Evolutionary conservation across 345 rosid species (phyloP), one percentile per base, ranked within the genome.

Genomic region (Salix dunnii): DNA sequence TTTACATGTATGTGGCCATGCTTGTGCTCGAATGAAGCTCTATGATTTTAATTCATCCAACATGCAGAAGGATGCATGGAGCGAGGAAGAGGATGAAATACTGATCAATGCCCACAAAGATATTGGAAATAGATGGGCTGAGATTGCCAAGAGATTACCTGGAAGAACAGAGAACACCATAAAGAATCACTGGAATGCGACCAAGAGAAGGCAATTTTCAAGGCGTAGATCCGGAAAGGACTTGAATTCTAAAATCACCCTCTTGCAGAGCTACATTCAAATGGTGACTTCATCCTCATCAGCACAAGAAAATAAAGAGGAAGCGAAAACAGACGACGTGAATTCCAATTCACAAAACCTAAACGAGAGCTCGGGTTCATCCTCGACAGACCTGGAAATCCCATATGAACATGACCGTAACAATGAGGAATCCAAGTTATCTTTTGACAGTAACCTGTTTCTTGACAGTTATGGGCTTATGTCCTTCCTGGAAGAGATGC

Each of bases 121-220:
- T 62, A 68, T 92, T 5, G 97, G 97, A 4, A 92, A 92, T 75
- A 79, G 51, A 62, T 92, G 97, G 97, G 91, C 91, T 2, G 94
- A 90, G 82, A 92, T 90, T 10, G 90, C 97, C 2, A 78, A 82
- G 33, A 80, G 76, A 53, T 83, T 91, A 30, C 90, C 87, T 0
- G 94, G 92, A 4, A 85, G 94, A 11, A 85, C 89, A 0, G 94
- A 91, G 55, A 91, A 91, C 53, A 88, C 89, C 25, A 68, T 81
- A 0, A 81, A 81, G 74, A 81, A 81, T 49, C 83, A 81, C 38
- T 81, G 83, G 83, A 81, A 81, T 49, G 83, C 83, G 1, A 81
- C 83, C n/a, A 81, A 81, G 31, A 60, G 83, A 46, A 73, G 71
- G 48, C 80, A 76, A 36, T 68, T 81, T 30, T 73, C 83, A 0